Base-by-base conservation (phyloP, 2,329 filamentous ascomycete species). In the Monosporascus cannonballus region DNA sequence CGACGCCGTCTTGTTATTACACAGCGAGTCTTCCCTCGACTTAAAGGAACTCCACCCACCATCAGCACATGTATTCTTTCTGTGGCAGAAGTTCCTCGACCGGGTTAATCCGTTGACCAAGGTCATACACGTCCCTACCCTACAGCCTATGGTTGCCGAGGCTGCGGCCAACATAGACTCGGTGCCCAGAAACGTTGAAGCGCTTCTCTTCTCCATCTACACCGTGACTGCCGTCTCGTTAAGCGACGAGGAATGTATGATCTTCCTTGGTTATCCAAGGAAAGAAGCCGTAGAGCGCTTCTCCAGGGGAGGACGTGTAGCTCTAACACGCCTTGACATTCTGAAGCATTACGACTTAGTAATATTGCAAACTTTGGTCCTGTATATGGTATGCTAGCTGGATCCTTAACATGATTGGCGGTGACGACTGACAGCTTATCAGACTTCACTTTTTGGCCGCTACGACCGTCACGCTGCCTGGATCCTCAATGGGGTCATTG, bases 1-100 rank as follows among this genome's bases (percentile, higher is more conserved):
- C 51, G 76, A 80, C 47, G 71, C 75, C 20, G 77, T 78, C 38
- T 63, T 83, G 6, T 56, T 84, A 11, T 68, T 83, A 48, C 70
- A 71, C 34, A 73, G 75, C 50, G 63, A 71, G 30, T 67, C 70
- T 1, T 64, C 68, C 6, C 63, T 67, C 24, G 73, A 67, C 45
- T 60, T 73, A 15, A 73, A 78, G 50, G 74, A 77, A 15, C 70
- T 87, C 64, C 84, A 87, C 59, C 88, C 89, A 0, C 73, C 81
- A 4, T 79, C 84, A 0, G 76, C 81, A 14, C 82, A 89, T 36
- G 80, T 88, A 25, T 84, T 89, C 61, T 77, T 78, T 49, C 75
- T 93, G 5, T 93, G 89, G 89, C 85, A 90, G 64, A 74, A 83
- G 8, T 91, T 86, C 58, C 71, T 90, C 6, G 83, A 89, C 48